phyloP scores from a whole-genome alignment of 768 basidiomycete species.

The Suillus occidentalis region DNA sequence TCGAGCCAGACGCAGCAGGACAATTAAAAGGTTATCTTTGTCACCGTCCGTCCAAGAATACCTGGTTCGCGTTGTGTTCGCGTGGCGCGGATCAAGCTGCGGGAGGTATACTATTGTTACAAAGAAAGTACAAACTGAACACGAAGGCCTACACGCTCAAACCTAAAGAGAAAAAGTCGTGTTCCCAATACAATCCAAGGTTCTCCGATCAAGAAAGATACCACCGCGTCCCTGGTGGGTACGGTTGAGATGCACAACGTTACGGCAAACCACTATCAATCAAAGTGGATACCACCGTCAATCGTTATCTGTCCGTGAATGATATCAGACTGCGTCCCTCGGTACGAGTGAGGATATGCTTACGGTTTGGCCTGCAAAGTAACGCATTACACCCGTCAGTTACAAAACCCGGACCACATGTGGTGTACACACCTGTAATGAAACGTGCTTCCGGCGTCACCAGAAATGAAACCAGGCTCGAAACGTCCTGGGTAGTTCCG shows the following conservation, averaged over 20 bases:
- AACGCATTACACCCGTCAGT: neutral
- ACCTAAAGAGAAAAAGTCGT: no score
- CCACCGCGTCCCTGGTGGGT: neutral
- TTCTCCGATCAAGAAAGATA: no score
- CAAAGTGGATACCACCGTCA: conserved; percentile 26
- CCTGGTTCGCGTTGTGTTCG: no score
- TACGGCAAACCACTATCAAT: conserved; percentile 11
- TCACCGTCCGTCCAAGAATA: neutral
- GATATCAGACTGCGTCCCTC: neutral
- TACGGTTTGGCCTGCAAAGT: conserved; percentile 28
- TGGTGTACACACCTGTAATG: conserved; percentile 34
- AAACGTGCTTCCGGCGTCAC: conserved; percentile 33
- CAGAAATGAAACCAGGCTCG: conserved; percentile 37
- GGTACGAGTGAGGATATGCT: neutral
- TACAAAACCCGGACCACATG: neutral
- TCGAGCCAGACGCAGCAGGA: no score
- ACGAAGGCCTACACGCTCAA: no score
- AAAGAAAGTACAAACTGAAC: no score
- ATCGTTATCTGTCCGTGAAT: conserved; percentile 19
- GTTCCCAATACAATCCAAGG: no score
- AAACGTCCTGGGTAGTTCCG: conserved; percentile 33
- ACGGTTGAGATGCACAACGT: conserved; percentile 2
- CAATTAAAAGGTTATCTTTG: no score
- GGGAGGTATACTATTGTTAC: no score
- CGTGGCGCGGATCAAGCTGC: no score